Conservation (phyloP, 352 stramenopile species). For the Paralagenidium karlingii region DNA sequence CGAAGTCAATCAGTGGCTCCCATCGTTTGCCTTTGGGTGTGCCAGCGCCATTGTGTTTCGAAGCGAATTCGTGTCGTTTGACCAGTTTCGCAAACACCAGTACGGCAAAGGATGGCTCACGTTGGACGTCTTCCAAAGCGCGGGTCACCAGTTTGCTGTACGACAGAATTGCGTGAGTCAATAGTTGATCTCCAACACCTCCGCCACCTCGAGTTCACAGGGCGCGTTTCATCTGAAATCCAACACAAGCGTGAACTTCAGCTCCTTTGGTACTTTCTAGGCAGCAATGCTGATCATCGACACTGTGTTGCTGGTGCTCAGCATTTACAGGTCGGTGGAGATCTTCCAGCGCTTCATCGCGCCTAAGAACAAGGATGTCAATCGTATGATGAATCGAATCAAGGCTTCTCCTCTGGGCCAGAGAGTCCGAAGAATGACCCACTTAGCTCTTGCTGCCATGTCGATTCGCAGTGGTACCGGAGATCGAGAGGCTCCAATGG, state of each 20-base stretch:
- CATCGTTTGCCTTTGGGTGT: too few relatives aligned
- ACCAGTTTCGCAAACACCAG: too few relatives aligned
- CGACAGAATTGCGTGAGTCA: slow-evolving; percentile 6
- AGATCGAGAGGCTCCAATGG: background rate
- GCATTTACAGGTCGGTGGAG: slow-evolving; percentile 8
- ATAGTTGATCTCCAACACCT: slow-evolving; percentile 1
- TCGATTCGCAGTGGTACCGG: background rate
- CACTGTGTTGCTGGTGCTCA: slow-evolving; percentile 7
- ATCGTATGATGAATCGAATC: slow-evolving; percentile 5
- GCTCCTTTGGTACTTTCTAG: slow-evolving; percentile 7
- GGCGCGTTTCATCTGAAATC: slow-evolving; percentile 1
- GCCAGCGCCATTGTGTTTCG: too few relatives aligned
- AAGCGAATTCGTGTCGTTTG: too few relatives aligned
- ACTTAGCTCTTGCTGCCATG: too few relatives aligned
- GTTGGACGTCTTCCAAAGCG: too few relatives aligned
- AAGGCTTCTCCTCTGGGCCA: too few relatives aligned
- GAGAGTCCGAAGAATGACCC: too few relatives aligned
- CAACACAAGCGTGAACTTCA: slow-evolving; percentile 6
- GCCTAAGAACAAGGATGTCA: slow-evolving; percentile 7
- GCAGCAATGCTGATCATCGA: slow-evolving; percentile 9
- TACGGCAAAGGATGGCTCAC: too few relatives aligned
- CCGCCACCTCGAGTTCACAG: too few relatives aligned
- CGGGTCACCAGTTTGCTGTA: slow-evolving; percentile 5
- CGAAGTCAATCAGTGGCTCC: too few relatives aligned
- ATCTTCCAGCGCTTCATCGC: slow-evolving; percentile 7